Percentiles rank a stretch among this genome's conserved stretches.
These are phyloP conservation scores for Nicotiana rustica DNA, from an alignment of 305 asterid genomes.

Conservation along the genomic window DNA sequence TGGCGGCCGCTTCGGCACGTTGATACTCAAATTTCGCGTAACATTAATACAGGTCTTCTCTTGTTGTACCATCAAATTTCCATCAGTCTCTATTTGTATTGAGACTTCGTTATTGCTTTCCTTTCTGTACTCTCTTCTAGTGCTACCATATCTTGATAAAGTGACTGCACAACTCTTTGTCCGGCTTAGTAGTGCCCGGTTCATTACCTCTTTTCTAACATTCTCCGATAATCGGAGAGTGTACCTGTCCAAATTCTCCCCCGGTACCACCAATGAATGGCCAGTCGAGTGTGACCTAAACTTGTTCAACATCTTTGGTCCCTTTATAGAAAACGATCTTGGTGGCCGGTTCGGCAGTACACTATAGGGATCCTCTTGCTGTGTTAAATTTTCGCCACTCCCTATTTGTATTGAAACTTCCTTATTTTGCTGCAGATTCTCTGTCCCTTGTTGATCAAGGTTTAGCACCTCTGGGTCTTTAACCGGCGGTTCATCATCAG, in stretches of 20 bases:
- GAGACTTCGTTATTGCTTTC: too few relatives aligned
- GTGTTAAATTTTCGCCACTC: background rate
- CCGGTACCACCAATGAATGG: conserved; percentile 55
- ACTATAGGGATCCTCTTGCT: conserved; percentile 8
- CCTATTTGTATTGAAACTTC: conserved; percentile 42
- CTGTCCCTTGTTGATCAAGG: background rate
- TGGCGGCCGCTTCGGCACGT: conserved; percentile 40
- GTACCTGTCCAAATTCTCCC: conserved; percentile 51
- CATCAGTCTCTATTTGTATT: too few relatives aligned
- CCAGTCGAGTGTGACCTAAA: conserved; percentile 69
- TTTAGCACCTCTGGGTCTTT: conserved; percentile 2
- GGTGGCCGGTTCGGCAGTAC: conserved; percentile 42
- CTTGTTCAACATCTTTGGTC: conserved; percentile 41
- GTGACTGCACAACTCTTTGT: conserved; percentile 37
- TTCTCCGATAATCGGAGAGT: conserved; percentile 54
- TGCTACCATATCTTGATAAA: conserved; percentile 43
- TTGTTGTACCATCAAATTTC: conserved; percentile 7
- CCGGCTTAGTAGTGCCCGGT: conserved; percentile 48
- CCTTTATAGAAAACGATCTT: conserved; percentile 44
- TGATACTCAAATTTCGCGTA: conserved; percentile 40
- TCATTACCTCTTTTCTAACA: conserved; percentile 50
- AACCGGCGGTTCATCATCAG: conserved; percentile 23
- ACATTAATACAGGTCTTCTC: conserved; percentile 13
- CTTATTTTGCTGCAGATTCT: conserved; percentile 26
- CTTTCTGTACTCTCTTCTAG: conserved; percentile 38